These are phyloP conservation scores for Puccinellia tenuiflora DNA, from an alignment of 176 grass and related monocot genomes.

Conservation along the genomic window DNA sequence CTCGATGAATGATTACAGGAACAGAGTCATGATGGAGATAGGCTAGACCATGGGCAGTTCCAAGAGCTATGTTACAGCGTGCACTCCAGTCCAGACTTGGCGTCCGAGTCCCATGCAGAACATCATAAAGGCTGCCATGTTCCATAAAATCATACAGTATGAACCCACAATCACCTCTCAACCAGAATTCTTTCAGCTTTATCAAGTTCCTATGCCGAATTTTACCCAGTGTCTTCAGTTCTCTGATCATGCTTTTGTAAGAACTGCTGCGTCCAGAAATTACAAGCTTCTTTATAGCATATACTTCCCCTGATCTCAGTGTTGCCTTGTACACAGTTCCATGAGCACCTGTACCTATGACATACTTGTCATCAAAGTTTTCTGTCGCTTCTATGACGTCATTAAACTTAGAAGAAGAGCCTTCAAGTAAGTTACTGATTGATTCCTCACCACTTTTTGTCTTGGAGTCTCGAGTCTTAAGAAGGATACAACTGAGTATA, in stretches of 20 bases:
- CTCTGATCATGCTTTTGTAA: slow-evolving; percentile 60
- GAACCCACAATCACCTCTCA: slow-evolving; percentile 61
- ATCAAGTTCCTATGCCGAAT: slow-evolving; percentile 80
- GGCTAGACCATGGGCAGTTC: slow-evolving; percentile 56
- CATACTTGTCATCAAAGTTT: slow-evolving; percentile 58
- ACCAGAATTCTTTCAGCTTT: slow-evolving; percentile 63
- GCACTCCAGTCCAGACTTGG: slow-evolving; percentile 57
- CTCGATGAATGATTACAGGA: slow-evolving; percentile 67
- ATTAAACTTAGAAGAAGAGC: slow-evolving; percentile 45
- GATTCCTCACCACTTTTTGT: not conserved
- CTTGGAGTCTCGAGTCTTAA: slow-evolving; percentile 9
- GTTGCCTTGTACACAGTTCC: slow-evolving; percentile 69
- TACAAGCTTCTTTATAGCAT: slow-evolving; percentile 66
- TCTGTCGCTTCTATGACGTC: slow-evolving; percentile 53
- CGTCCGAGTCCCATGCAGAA: slow-evolving; percentile 47
- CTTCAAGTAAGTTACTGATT: slow-evolving; percentile 28
- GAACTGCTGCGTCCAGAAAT: slow-evolving; percentile 32
- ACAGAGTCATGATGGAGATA: slow-evolving; percentile 76
- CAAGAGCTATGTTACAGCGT: slow-evolving; percentile 63
- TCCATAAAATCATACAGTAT: slow-evolving; percentile 86
- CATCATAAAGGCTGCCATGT: slow-evolving; percentile 74
- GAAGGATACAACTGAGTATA: slow-evolving; percentile 17
- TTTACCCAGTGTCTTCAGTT: slow-evolving; percentile 62
- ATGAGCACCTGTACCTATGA: slow-evolving; percentile 54
- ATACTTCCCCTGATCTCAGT: slow-evolving; percentile 36